Percentiles rank a stretch among this genome's conserved stretches.
Conservation (phyloP, 2,329 filamentous ascomycete genomes). For the Colletotrichum acutatum region DNA sequence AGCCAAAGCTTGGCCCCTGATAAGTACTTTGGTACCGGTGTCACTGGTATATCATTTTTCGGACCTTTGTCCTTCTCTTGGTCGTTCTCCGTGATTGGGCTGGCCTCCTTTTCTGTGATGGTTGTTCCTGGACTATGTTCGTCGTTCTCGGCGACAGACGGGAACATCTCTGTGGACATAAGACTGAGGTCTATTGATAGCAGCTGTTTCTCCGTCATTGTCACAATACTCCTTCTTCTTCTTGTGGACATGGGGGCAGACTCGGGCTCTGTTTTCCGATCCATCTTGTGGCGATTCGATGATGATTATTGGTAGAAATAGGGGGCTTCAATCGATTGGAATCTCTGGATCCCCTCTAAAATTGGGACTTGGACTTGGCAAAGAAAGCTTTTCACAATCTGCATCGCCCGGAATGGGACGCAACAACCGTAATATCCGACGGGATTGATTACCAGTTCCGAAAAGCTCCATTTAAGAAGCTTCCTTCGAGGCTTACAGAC, state of each 20-base stretch:
- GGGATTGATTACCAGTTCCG: neutral
- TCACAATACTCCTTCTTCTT: conserved; percentile 8
- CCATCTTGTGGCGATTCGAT: neutral
- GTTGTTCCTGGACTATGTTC: neutral
- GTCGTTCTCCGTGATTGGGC: neutral
- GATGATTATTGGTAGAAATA: neutral
- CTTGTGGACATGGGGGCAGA: neutral
- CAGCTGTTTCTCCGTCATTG: conserved; percentile 5
- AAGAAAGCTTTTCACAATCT: no score
- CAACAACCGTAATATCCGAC: neutral
- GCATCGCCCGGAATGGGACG: neutral
- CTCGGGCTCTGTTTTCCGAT: neutral
- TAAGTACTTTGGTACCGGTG: neutral
- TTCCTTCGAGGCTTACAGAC: neutral
- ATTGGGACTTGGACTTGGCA: neutral
- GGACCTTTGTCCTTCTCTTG: neutral
- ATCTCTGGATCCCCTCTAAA: neutral
- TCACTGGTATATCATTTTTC: neutral
- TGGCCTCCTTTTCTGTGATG: neutral
- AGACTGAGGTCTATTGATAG: conserved; percentile 5
- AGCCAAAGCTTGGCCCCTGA: conserved; percentile 38
- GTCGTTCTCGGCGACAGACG: neutral
- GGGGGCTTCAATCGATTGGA: no score
- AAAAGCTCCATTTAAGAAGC: neutral
- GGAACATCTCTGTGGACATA: conserved; percentile 24